Conservation (phyloP, 1,284 basidiomycete species). For the Cystobasidium slooffiae region DNA sequence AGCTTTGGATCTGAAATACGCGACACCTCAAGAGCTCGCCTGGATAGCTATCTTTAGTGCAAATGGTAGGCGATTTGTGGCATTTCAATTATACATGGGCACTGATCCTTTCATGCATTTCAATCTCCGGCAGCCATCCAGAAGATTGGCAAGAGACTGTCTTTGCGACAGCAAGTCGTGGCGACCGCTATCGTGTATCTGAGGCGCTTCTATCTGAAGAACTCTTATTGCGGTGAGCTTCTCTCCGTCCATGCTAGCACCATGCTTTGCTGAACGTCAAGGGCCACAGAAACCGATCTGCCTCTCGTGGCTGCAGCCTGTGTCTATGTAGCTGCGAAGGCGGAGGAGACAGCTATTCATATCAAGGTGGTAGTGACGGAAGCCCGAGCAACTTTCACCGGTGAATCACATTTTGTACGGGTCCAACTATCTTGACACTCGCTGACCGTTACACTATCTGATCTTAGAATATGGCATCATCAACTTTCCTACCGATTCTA, state of each 20-base stretch:
- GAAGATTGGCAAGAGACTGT: constrained; percentile 81
- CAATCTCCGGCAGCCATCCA: constrained; percentile 67
- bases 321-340: constrained; percentile 93
- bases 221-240: constrained; percentile 68
- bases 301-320: constrained; percentile 91
- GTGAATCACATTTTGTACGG: constrained; percentile 57
- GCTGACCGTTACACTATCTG: not conserved
- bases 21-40: constrained; percentile 73
- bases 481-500: constrained; percentile 73
- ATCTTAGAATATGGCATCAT: constrained; percentile 63
- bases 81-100: not conserved
- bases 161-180: constrained; percentile 82
- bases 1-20: constrained; percentile 73
- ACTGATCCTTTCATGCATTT: not conserved
- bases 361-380: constrained; percentile 91
- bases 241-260: not conserved
- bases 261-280: not conserved
- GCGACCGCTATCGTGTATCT: constrained; percentile 94
- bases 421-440: not conserved
- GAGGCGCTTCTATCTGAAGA: constrained; percentile 91
- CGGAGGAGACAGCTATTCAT: constrained; percentile 92
- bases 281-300: constrained; percentile 74
- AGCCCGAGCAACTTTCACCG: constrained; percentile 74
- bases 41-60: constrained; percentile 84
- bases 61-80: constrained; percentile 63